These are phyloP conservation scores for Fusarium sp. DNA, from an alignment of 2,329 filamentous ascomycete genomes.

Conservation along the genomic window DNA sequence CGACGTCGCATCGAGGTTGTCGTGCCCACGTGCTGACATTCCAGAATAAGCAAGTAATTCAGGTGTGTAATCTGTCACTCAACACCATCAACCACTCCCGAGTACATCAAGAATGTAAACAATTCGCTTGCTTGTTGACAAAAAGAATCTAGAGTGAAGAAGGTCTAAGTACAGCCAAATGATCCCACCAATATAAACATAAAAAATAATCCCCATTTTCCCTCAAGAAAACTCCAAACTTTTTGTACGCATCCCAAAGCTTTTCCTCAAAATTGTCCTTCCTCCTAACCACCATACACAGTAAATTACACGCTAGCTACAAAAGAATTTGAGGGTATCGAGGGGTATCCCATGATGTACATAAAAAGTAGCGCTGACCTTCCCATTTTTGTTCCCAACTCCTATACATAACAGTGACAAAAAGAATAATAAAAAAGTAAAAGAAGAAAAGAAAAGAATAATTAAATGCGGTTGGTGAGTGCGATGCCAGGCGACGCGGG, in stretches of 20 bases:
- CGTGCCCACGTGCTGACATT: no score
- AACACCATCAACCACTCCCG: background rate
- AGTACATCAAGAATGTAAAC: background rate
- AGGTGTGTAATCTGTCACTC: no score
- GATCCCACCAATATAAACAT: background rate
- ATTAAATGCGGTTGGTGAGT: constrained; percentile 48
- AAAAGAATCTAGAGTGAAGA: constrained; percentile 22
- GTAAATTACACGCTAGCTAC: constrained; percentile 35
- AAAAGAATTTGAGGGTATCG: constrained; percentile 26
- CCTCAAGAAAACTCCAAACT: constrained; percentile 3
- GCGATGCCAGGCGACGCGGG: constrained; percentile 48
- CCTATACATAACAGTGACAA: background rate
- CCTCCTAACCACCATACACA: constrained; percentile 21
- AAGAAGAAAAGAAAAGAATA: background rate
- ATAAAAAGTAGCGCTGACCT: constrained; percentile 28
- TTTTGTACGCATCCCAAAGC: constrained; percentile 12
- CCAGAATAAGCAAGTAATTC: no score
- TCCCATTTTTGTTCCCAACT: constrained; percentile 3
- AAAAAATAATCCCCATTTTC: constrained; percentile 3
- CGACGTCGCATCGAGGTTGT: no score
- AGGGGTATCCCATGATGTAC: constrained; percentile 38
- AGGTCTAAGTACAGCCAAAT: constrained; percentile 18
- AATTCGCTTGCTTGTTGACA: constrained; percentile 21
- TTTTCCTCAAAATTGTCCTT: constrained; percentile 1
- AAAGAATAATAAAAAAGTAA: background rate